These are phyloP conservation scores for Diutina ranongensis DNA, from an alignment of 1,139 yeast genomes.

Conservation along the genomic window DNA sequence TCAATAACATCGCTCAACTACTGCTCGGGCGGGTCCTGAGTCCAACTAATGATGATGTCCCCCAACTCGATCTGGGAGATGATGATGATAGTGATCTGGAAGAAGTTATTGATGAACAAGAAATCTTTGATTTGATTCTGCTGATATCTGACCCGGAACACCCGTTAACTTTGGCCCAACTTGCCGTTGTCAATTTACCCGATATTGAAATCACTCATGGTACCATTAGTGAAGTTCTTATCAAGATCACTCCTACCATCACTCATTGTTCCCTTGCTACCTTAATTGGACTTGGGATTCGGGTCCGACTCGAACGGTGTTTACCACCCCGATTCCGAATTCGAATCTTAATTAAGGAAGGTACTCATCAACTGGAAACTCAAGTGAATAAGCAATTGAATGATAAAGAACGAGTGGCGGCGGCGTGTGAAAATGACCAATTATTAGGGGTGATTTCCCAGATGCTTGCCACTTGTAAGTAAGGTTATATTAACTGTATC, in stretches of 20 bases:
- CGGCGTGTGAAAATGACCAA: constrained; percentile 97
- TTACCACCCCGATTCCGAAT: constrained; percentile 79
- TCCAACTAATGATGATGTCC: background rate
- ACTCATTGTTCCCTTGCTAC: constrained; percentile 97
- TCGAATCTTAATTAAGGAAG: constrained; percentile 71
- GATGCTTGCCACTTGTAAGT: constrained; percentile 76
- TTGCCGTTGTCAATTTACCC: constrained; percentile 80
- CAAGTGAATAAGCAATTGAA: constrained; percentile 95
- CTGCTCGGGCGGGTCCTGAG: constrained; percentile 12
- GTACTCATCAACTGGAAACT: constrained; percentile 89
- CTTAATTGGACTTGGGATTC: constrained; percentile 84
- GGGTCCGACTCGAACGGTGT: constrained; percentile 84
- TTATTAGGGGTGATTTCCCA: constrained; percentile 76
- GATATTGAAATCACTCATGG: constrained; percentile 57
- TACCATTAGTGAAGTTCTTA: constrained; percentile 62
- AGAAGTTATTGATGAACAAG: constrained; percentile 65
- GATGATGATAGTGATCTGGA: constrained; percentile 23
- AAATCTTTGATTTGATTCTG: constrained; percentile 56
- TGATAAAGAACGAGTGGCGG: constrained; percentile 96
- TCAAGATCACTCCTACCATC: constrained; percentile 91
- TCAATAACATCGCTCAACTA: constrained; percentile 16
- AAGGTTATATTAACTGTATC: constrained; percentile 7
- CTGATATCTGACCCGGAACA: constrained; percentile 96
- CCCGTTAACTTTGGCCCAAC: constrained; percentile 87
- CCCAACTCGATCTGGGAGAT: background rate